phyloP scores from a whole-genome alignment of 306 rosid species.

The Vigna angularis region DNA sequence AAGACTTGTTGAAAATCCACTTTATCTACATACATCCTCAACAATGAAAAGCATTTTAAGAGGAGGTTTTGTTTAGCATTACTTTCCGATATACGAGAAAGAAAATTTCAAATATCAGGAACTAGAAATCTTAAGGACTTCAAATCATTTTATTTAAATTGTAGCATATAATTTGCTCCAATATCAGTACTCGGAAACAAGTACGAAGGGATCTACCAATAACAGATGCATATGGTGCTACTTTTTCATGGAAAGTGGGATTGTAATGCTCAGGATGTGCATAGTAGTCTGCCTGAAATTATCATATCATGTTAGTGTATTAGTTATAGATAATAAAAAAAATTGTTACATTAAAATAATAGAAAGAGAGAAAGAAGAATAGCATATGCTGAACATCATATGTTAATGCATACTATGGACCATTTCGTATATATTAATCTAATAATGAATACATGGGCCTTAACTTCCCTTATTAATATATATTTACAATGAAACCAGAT shows the following conservation, averaged over 20 bases:
- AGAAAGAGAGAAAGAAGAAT: background rate
- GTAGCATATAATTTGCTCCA: conserved; percentile 37
- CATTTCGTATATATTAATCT: background rate
- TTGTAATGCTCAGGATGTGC: conserved; percentile 92
- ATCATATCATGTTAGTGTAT: conserved; percentile 38
- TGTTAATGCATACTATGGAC: background rate
- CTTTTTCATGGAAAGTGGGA: conserved; percentile 78
- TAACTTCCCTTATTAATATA: background rate
- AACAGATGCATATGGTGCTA: conserved; percentile 85
- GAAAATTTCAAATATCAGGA: conserved; percentile 10
- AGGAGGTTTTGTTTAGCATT: background rate
- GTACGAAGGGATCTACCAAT: conserved; percentile 67
- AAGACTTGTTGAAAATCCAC: background rate
- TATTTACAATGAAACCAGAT: background rate
- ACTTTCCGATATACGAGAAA: conserved; percentile 3
- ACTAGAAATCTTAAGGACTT: conserved; percentile 18
- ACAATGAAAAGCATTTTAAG: background rate
- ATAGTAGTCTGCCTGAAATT: conserved; percentile 87
- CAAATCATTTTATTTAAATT: conserved; percentile 14
- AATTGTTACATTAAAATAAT: too few species aligned
- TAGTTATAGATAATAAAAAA: background rate
- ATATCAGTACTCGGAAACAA: conserved; percentile 33
- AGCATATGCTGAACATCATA: conserved; percentile 1
- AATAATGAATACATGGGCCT: background rate
- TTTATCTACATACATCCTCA: conserved; percentile 16